A percentile compares a stretch with the other conserved stretches of the same genome.
phyloP scores from a whole-genome alignment of 306 rosid species.

The Trifolium repens region DNA sequence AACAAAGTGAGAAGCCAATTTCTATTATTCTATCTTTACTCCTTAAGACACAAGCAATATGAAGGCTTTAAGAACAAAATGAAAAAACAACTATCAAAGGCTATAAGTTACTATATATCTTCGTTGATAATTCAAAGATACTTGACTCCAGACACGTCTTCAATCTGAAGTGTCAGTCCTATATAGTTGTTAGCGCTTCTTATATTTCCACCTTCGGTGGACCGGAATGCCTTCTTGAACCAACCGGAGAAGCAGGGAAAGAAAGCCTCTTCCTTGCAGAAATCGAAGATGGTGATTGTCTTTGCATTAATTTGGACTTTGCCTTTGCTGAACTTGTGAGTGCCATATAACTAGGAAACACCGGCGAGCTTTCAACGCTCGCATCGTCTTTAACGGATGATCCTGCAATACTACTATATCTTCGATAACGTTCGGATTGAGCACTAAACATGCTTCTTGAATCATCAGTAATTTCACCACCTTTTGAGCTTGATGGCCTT shows the following conservation, averaged over 20 bases:
- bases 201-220: conserved; percentile 53
- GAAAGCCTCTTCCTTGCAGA: conserved; percentile 72
- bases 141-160: neutral
- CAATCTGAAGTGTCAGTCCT: neutral
- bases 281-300: conserved; percentile 26
- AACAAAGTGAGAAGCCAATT: conserved; percentile 30
- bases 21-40: conserved; percentile 26
- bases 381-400: conserved; percentile 63
- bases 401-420: conserved; percentile 75
- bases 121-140: conserved; percentile 20
- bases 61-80: neutral
- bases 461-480: conserved; percentile 52
- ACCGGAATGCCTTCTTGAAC: conserved; percentile 65
- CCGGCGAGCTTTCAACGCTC: conserved; percentile 57
- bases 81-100: conserved; percentile 28
- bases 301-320: conserved; percentile 54
- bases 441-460: conserved; percentile 51
- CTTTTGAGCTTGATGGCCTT: conserved; percentile 48
- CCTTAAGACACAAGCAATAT: conserved; percentile 1
- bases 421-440: conserved; percentile 59
- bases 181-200: neutral
- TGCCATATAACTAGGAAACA: conserved; percentile 56
- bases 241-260: conserved; percentile 54
- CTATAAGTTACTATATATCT: conserved; percentile 30
- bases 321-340: conserved; percentile 59